These are phyloP conservation scores for Globisporangium spinosum DNA, from an alignment of 352 stramenopile genomes.

Conservation along the genomic window DNA sequence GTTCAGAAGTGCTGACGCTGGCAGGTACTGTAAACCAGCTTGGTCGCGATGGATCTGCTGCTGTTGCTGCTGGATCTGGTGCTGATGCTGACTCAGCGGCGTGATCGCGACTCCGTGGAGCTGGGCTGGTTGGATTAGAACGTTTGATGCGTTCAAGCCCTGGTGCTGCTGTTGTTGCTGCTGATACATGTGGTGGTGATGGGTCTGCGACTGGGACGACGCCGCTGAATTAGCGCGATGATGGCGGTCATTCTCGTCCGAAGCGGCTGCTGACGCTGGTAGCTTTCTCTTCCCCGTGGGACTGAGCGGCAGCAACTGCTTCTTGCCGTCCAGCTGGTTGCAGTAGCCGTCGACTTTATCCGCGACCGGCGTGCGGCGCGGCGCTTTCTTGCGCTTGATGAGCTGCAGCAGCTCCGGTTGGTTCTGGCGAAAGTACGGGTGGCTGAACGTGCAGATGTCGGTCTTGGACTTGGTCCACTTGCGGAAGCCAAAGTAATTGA, in stretches of 20 bases:
- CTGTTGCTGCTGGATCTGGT: background rate
- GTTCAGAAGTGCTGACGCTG: slow-evolving; percentile 38
- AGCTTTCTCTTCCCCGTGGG: slow-evolving; percentile 51
- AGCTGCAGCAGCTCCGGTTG: slow-evolving; percentile 68
- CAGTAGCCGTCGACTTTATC: slow-evolving; percentile 20
- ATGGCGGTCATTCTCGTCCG: background rate
- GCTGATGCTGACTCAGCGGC: slow-evolving; percentile 21
- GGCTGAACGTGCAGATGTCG: slow-evolving; percentile 83
- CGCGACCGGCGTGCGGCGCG: slow-evolving; percentile 31
- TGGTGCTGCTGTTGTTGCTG: slow-evolving; percentile 15
- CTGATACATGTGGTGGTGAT: background rate
- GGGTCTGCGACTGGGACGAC: background rate
- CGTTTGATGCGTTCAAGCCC: slow-evolving; percentile 23
- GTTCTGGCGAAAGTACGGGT: slow-evolving; percentile 74
- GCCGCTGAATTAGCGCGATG: background rate
- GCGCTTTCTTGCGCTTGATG: slow-evolving; percentile 81
- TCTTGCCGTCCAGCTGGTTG: slow-evolving; percentile 26
- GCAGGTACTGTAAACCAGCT: slow-evolving; percentile 29
- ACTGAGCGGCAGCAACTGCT: slow-evolving; percentile 30
- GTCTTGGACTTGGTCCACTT: slow-evolving; percentile 69
- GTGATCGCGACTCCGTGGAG: slow-evolving; percentile 31
- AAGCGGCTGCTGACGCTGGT: background rate
- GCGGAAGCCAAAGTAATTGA: slow-evolving; percentile 89
- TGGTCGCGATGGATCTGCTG: slow-evolving; percentile 8
- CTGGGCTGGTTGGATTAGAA: slow-evolving; percentile 29